These are phyloP conservation scores for Pythium sp. DNA, from an alignment of 352 stramenopile species.

Conservation along the genomic window DNA sequence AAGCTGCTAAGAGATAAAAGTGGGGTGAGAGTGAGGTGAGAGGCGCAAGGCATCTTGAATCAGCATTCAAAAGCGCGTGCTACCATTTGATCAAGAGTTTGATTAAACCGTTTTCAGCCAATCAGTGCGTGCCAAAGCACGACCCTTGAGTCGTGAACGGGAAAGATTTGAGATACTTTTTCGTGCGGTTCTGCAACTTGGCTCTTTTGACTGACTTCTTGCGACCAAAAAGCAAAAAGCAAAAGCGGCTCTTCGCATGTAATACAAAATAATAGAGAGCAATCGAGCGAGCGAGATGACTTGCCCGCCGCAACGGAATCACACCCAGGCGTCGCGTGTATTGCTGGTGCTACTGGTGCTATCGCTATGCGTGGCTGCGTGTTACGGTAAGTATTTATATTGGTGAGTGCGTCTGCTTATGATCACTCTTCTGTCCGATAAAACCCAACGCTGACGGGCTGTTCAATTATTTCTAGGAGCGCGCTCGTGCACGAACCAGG, in stretches of 20 bases:
- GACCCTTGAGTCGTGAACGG: background rate
- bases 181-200: background rate
- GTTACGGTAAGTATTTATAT: background rate
- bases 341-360: background rate
- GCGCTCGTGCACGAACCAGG: conserved; percentile 43
- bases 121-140: background rate
- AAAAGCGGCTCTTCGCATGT: background rate
- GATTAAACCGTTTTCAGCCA: background rate
- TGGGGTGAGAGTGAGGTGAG: no score
- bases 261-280: background rate
- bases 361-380: background rate
- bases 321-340: background rate
- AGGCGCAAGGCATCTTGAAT: no score
- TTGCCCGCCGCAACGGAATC: background rate
- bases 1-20: no score
- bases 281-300: background rate
- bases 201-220: background rate
- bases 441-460: background rate
- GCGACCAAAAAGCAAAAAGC: background rate
- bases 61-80: no score
- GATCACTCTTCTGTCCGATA: no score
- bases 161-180: background rate
- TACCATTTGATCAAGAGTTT: background rate
- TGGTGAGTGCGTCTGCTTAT: no score
- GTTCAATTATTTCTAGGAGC: conserved; percentile 1